Evolutionary conservation across 2,329 filamentous ascomycete genomes (phyloP).

Genomic region (Sordariomycetes sp.): DNA sequence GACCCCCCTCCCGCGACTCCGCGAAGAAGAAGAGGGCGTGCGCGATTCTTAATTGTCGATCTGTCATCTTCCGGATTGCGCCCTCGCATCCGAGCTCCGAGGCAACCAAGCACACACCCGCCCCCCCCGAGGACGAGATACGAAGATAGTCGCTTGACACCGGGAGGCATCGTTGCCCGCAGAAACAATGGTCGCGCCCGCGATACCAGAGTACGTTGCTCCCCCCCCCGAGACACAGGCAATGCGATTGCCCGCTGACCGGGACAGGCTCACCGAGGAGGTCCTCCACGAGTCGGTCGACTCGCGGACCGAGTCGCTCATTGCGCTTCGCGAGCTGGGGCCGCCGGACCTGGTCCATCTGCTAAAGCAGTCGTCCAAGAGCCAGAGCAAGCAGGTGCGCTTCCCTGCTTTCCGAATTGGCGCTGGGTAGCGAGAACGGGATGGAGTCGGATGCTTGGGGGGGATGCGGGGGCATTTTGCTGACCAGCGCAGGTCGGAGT

Average conservation of each 20-base stretch:
- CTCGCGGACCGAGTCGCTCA: conserved; percentile 78
- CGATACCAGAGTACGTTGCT: conserved; percentile 52
- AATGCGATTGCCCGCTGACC: not conserved
- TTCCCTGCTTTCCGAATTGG: not conserved
- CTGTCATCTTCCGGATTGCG: not conserved
- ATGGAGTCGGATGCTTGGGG: too few relatives aligned
- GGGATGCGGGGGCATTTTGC: not conserved
- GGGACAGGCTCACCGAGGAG: conserved; percentile 79
- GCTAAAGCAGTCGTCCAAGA: conserved; percentile 57
- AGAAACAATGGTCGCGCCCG: conserved; percentile 55
- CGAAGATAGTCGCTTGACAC: not conserved
- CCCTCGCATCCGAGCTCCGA: not conserved
- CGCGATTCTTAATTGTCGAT: not conserved
- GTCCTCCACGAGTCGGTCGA: conserved; percentile 85
- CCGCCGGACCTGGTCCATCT: conserved; percentile 94
- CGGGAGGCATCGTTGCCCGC: not conserved
- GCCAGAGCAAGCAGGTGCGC: conserved; percentile 39
- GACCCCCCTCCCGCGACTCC: not conserved
- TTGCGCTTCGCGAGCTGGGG: conserved; percentile 78
- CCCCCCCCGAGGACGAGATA: not conserved
- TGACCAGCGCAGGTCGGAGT: conserved; percentile 55
- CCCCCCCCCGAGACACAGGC: not conserved
- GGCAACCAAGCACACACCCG: not conserved
- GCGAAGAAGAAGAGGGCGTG: not conserved
- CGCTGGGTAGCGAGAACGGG: too few relatives aligned